Percentiles rank a stretch among this genome's conserved stretches.
phyloP scores from a whole-genome alignment of 495 filamentous ascomycete genomes.

The Penicillium tannophilum region DNA sequence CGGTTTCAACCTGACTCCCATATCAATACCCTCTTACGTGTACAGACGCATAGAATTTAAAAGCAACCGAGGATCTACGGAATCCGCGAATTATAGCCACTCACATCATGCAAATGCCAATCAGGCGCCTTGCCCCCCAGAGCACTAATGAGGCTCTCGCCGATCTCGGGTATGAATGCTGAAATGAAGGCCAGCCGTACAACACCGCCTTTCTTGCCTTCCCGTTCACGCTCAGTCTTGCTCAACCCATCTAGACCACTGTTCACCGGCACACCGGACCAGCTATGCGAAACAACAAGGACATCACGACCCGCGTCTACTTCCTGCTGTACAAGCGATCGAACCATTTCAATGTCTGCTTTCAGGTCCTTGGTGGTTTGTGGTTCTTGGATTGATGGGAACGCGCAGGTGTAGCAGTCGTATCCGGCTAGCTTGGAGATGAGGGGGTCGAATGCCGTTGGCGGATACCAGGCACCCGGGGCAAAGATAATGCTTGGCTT shows the following conservation, averaged over 20 bases:
- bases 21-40: neutral
- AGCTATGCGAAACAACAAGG: conserved; percentile 45
- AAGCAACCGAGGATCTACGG: neutral
- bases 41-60: neutral
- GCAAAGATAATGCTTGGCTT: conserved; percentile 39
- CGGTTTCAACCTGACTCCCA: conserved; percentile 22
- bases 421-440: conserved; percentile 29
- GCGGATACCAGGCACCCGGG: conserved; percentile 41
- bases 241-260: conserved; percentile 50
- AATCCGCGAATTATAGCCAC: conserved; percentile 7
- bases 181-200: conserved; percentile 46
- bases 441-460: conserved; percentile 34
- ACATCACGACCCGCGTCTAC: conserved; percentile 36
- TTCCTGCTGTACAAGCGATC: conserved; percentile 29
- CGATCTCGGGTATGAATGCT: conserved; percentile 41
- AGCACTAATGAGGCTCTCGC: conserved; percentile 37
- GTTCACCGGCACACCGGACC: conserved; percentile 52
- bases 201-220: conserved; percentile 45
- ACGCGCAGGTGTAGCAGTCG: conserved; percentile 25
- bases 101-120: conserved; percentile 41
- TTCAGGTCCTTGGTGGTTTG: conserved; percentile 25
- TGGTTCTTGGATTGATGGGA: conserved; percentile 37
- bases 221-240: conserved; percentile 33
- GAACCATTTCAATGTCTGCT: conserved; percentile 31
- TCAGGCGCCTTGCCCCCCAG: conserved; percentile 37